A percentile compares a stretch with the other conserved stretches of the same genome.
These are phyloP conservation scores for Arthrobotrys megalospora DNA, from an alignment of 2,329 filamentous ascomycete genomes.

Conservation along the genomic window DNA sequence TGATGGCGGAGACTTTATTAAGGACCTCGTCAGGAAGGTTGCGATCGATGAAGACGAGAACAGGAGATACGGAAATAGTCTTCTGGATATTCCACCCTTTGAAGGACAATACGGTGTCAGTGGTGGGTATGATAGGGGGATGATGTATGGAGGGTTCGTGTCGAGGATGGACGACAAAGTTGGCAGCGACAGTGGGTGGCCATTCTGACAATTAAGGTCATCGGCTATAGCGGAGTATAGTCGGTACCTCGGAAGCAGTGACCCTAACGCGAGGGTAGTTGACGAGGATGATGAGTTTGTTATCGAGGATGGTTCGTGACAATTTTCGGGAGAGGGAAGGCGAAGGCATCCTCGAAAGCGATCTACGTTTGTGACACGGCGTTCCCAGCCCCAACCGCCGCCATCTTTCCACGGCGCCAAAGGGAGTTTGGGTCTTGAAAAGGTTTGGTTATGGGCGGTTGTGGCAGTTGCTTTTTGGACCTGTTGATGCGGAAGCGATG, in stretches of 20 bases:
- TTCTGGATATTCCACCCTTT: constrained; percentile 50
- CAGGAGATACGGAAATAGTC: constrained; percentile 52
- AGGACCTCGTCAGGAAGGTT: constrained; percentile 55
- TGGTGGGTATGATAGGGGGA: constrained; percentile 47
- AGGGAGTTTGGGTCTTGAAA: constrained; percentile 22
- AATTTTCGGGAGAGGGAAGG: constrained; percentile 32
- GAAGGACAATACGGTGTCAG: constrained; percentile 43
- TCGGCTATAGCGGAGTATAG: constrained; percentile 61
- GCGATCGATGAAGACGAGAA: constrained; percentile 59
- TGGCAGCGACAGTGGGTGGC: constrained; percentile 57
- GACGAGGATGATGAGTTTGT: constrained; percentile 60
- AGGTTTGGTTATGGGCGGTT: constrained; percentile 26
- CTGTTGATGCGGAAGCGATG: constrained; percentile 34
- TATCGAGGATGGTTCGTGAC: constrained; percentile 45
- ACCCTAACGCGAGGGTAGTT: constrained; percentile 3
- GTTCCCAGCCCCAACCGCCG: constrained; percentile 2
- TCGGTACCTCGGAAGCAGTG: constrained; percentile 51
- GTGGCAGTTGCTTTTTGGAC: constrained; percentile 30
- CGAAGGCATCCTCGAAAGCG: constrained; percentile 23
- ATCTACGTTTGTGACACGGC: constrained; percentile 11
- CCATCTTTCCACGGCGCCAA: not conserved
- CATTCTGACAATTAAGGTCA: constrained; percentile 61
- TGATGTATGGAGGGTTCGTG: constrained; percentile 59
- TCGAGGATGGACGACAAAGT: constrained; percentile 57
- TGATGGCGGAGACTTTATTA: constrained; percentile 60